Evolutionary conservation across 129 eudicot genomes (phyloP), one percentile per base, ranked within the genome.

Genomic region (Escallonia rubra): DNA sequence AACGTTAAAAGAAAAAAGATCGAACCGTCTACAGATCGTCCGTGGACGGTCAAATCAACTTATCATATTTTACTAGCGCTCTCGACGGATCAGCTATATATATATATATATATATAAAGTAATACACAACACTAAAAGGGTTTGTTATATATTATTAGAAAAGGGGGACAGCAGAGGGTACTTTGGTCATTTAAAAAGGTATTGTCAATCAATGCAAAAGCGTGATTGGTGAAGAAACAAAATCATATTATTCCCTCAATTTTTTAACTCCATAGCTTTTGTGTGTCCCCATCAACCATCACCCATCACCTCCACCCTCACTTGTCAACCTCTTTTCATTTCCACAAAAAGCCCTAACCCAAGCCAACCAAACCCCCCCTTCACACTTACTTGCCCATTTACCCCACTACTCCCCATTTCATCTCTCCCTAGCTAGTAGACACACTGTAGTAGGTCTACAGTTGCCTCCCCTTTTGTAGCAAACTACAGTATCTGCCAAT

Each of bases 271-370:
- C 79, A 64, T 73, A 59, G 74, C 71, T 67, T 76, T 77, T 74
- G 57, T 77, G 73, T 65, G 71, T 75, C 81, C 79, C 64, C 69
- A 77, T 76, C 81, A 23, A 23, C 34, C 58, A 74, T 80, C 87
- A 79, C 49, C 34, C 58, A 74, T 80, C 87, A 79, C 49, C 74
- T 82, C 83, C 75, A 74, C 67, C 72, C 66, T 68, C 58, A 65
- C 81, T 23, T 85, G 73, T 74, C 83, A 83, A 80, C 93, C 86
- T 76, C 82, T 72, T 82, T 69, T 57, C 72, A 64, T 80, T 83
- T 80, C 86, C 89, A 6, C 75, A 82, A 86, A 80, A 86, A 78
- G 82, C 86, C 93, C 86, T 74, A 83, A 80, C 82, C 80, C 73
- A 64, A 68, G 64, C 57, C 34, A 9, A 5, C 12, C 10, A 4